Conservation (phyloP, 2,329 filamentous ascomycete species). For the Teratosphaeriaceae sp. region DNA sequence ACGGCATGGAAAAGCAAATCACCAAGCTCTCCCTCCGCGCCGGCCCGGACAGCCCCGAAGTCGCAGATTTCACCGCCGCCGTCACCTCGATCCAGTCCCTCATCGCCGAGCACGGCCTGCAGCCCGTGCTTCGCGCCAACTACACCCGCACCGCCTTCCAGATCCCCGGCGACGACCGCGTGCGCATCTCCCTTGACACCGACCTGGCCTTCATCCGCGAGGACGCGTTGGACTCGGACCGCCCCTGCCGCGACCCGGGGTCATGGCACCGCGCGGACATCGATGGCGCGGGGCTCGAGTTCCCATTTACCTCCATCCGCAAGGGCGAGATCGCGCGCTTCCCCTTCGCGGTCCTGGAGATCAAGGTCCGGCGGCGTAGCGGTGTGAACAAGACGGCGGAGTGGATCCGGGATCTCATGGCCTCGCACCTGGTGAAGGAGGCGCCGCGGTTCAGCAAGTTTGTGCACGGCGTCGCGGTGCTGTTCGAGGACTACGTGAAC, state of each 20-base stretch:
- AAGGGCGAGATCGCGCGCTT: conserved; percentile 89
- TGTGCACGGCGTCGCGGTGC: conserved; percentile 80
- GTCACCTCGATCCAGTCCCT: conserved; percentile 74
- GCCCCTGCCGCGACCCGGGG: conserved; percentile 81
- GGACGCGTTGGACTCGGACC: conserved; percentile 66
- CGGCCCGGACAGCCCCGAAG: conserved; percentile 58
- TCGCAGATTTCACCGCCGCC: conserved; percentile 63
- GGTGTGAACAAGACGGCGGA: conserved; percentile 60
- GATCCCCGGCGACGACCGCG: conserved; percentile 82
- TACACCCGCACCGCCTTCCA: conserved; percentile 95
- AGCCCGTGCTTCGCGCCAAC: conserved; percentile 83
- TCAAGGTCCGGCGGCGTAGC: conserved; percentile 59
- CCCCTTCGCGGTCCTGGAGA: conserved; percentile 84
- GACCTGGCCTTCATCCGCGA: conserved; percentile 79
- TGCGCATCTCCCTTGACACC: conserved; percentile 89
- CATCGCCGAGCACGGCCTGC: conserved; percentile 67
- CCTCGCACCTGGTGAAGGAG: conserved; percentile 84
- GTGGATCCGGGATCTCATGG: conserved; percentile 90
- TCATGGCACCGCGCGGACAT: conserved; percentile 92
- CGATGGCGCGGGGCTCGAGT: conserved; percentile 73
- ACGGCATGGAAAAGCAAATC: conserved; percentile 85
- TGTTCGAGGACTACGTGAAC: conserved; percentile 94
- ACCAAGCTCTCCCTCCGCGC: conserved; percentile 75
- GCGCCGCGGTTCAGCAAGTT: conserved; percentile 94
- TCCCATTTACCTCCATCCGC: conserved; percentile 79